Conservation (phyloP, 768 basidiomycete genomes). For the Mycena filopes region DNA sequence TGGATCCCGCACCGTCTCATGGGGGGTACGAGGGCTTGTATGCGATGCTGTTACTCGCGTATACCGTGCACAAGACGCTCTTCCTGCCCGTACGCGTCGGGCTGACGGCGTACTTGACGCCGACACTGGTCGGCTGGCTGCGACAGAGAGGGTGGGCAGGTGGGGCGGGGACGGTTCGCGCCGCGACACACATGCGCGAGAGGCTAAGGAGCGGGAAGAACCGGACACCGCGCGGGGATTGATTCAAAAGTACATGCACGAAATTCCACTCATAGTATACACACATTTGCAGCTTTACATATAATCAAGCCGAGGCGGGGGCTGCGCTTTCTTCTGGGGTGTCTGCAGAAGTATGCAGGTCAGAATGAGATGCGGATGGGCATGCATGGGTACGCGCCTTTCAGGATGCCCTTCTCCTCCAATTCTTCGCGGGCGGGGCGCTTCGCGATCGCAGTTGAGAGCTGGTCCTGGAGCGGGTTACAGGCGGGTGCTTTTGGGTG, state of each 20-base stretch:
- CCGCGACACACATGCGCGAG: slow-evolving; percentile 63
- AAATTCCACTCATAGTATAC: slow-evolving; percentile 20
- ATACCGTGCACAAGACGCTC: slow-evolving; percentile 94
- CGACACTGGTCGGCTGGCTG: slow-evolving; percentile 87
- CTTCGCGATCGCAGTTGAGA: slow-evolving; percentile 67
- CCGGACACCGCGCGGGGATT: slow-evolving; percentile 33
- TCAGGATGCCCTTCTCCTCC: slow-evolving; percentile 72
- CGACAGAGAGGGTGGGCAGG: slow-evolving; percentile 85
- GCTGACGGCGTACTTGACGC: slow-evolving; percentile 87
- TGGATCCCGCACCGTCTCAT: slow-evolving; percentile 52
- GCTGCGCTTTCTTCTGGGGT: slow-evolving; percentile 30
- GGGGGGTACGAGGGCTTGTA: slow-evolving; percentile 80
- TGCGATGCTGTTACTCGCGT: slow-evolving; percentile 93
- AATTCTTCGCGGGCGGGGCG: slow-evolving; percentile 72
- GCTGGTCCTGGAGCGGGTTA: slow-evolving; percentile 58
- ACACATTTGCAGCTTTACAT: slow-evolving; percentile 17
- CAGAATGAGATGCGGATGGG: background rate
- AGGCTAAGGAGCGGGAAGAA: slow-evolving; percentile 52
- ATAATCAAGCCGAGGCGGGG: slow-evolving; percentile 24
- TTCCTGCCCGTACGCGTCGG: slow-evolving; percentile 92
- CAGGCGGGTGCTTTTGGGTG: background rate
- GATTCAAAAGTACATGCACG: slow-evolving; percentile 32
- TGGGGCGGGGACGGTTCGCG: slow-evolving; percentile 72
- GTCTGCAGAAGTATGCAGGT: slow-evolving; percentile 13
- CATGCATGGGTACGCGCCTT: slow-evolving; percentile 36